A percentile compares a stretch with the other conserved stretches of the same genome.
Conservation (phyloP, 345 rosid genomes). For the Corchorus capsularis region DNA sequence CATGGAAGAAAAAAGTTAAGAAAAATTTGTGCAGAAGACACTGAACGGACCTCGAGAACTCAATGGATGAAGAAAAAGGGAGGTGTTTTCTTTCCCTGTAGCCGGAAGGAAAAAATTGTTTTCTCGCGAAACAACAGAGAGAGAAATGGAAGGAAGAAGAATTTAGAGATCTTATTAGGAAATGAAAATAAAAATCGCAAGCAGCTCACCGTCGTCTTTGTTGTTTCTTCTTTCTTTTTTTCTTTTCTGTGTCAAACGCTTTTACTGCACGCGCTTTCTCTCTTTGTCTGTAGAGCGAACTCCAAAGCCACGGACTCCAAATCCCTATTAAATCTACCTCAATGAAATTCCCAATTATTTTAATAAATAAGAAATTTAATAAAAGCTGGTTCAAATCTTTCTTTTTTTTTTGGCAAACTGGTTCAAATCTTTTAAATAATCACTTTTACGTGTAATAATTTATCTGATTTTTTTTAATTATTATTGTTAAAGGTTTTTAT, state of each 20-base stretch:
- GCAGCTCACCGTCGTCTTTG: conserved; percentile 23
- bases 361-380: neutral
- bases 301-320: conserved; percentile 29
- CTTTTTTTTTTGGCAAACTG: neutral
- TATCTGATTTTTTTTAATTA: no score
- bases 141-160: neutral
- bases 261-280: conserved; percentile 21
- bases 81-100: neutral
- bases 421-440: neutral
- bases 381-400: neutral
- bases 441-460: neutral
- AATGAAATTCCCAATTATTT: neutral
- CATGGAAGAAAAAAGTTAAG: no score
- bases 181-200: neutral
- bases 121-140: conserved; percentile 28
- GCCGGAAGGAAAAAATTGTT: neutral
- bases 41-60: neutral
- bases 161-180: conserved; percentile 4
- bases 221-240: neutral
- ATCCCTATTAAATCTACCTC: conserved; percentile 38
- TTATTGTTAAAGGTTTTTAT: no score
- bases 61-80: neutral
- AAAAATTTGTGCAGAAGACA: neutral
- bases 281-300: conserved; percentile 5
- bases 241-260: conserved; percentile 23